A percentile compares a stretch with the other conserved stretches of the same genome.
Conservation (phyloP, 805 yeast species). For the Candida dajiaensis region DNA sequence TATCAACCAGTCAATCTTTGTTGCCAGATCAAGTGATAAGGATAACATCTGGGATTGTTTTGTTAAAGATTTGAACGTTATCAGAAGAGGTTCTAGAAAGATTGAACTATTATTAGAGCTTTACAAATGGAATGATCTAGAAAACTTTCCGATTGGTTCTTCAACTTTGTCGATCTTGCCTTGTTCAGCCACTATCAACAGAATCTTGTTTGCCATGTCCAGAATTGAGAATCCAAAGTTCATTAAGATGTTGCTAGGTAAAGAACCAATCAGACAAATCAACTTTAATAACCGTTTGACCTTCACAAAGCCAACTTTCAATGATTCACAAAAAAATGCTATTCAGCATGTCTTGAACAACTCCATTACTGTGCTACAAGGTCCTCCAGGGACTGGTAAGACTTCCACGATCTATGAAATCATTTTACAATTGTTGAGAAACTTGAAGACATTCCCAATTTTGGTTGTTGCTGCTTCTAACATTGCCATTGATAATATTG, state of each 20-base stretch:
- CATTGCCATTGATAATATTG: constrained; percentile 71
- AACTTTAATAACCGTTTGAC: constrained; percentile 49
- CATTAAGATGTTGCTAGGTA: constrained; percentile 47
- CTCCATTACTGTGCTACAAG: constrained; percentile 55
- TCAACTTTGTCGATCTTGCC: constrained; percentile 44
- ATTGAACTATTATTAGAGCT: constrained; percentile 44
- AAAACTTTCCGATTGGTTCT: constrained; percentile 40
- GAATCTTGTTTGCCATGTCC: constrained; percentile 64
- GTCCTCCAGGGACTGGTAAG: constrained; percentile 83
- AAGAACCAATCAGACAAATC: constrained; percentile 48
- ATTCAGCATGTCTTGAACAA: constrained; percentile 23
- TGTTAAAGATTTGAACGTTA: constrained; percentile 38
- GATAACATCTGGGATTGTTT: constrained; percentile 56
- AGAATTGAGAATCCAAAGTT: constrained; percentile 48
- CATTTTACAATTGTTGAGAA: constrained; percentile 47
- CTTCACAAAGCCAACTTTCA: constrained; percentile 43
- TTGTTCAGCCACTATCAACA: constrained; percentile 53
- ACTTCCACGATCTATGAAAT: constrained; percentile 67
- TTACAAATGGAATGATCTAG: constrained; percentile 51
- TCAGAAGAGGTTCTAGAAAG: constrained; percentile 23
- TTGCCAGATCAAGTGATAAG: constrained; percentile 40
- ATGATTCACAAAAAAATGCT: constrained; percentile 54
- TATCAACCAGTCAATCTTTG: constrained; percentile 51
- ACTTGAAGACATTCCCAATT: constrained; percentile 53
- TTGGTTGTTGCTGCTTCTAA: constrained; percentile 72